Evolutionary conservation across 2,329 filamentous ascomycete species (phyloP).

Genomic region (Aspergillus hortae): DNA sequence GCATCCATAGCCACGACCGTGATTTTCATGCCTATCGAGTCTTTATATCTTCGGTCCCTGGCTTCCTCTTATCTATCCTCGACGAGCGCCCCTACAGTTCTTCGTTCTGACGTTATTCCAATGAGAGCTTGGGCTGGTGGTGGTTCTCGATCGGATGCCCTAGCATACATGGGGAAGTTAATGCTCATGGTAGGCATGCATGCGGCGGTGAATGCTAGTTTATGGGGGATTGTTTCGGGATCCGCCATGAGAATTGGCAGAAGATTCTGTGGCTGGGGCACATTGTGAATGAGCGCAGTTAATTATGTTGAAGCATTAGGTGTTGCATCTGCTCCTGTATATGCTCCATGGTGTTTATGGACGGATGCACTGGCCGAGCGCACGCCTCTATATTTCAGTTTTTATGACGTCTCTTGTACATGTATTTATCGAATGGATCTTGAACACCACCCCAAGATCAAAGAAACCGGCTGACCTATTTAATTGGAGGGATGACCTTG

Average conservation of each 20-base stretch:
- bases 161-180: constrained; percentile 36
- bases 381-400: too few species aligned
- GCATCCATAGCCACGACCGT: constrained; percentile 34
- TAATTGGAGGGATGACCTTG: too few species aligned
- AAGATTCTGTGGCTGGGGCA: constrained; percentile 39
- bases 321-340: background rate
- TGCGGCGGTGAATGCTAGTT: constrained; percentile 31
- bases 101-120: constrained; percentile 28
- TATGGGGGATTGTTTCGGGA: constrained; percentile 37
- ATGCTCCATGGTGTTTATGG: too few species aligned
- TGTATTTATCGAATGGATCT: too few species aligned
- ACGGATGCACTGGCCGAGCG: too few species aligned
- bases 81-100: constrained; percentile 18
- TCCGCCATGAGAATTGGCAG: constrained; percentile 38
- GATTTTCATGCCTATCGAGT: constrained; percentile 40
- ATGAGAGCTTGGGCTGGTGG: constrained; percentile 35
- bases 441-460: too few species aligned
- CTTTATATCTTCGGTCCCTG: constrained; percentile 38
- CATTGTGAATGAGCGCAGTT: constrained; percentile 13
- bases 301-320: background rate
- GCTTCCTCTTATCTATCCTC: constrained; percentile 34
- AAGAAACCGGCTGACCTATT: too few species aligned
- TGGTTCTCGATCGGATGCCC: constrained; percentile 24
- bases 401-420: too few species aligned
- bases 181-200: constrained; percentile 36